A percentile compares a stretch with the other conserved stretches of the same genome.
phyloP scores from a whole-genome alignment of 2,329 filamentous ascomycete genomes.

The Talaromyces sp. region DNA sequence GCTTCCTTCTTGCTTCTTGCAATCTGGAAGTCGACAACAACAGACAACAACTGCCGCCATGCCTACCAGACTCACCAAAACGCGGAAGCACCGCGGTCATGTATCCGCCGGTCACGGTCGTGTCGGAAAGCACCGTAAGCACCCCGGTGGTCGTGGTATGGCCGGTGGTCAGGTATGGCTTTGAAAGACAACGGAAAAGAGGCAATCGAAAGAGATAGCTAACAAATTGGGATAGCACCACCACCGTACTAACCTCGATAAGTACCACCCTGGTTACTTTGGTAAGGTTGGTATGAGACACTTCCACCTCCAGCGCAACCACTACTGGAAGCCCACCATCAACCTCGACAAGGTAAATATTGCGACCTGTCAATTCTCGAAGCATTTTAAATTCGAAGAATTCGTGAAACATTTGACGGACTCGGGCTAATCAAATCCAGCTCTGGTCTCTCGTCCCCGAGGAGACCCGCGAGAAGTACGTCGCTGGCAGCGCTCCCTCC shows the following conservation, averaged over 20 bases:
- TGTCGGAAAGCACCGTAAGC: constrained; percentile 98
- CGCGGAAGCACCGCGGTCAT: constrained; percentile 72
- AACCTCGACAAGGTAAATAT: constrained; percentile 93
- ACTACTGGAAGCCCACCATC: constrained; percentile 98
- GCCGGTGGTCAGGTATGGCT: constrained; percentile 70
- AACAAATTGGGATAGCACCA: constrained; percentile 68
- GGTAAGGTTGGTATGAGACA: constrained; percentile 93
- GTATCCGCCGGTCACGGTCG: constrained; percentile 98
- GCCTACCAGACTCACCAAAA: constrained; percentile 51
- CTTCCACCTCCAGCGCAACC: constrained; percentile 94
- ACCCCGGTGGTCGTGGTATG: constrained; percentile 73
- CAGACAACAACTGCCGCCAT: constrained; percentile 36
- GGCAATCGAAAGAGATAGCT: not conserved
- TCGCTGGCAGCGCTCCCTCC: constrained; percentile 68
- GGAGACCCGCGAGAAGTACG: constrained; percentile 91
- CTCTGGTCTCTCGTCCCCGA: constrained; percentile 92
- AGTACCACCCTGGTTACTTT: constrained; percentile 99
- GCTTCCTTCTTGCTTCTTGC: constrained; percentile 9
- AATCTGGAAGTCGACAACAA: constrained; percentile 20
- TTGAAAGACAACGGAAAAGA: not conserved
- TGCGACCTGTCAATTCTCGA: constrained; percentile 12
- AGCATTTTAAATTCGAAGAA: not conserved
- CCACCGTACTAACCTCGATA: constrained; percentile 88
- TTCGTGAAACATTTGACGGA: not conserved
- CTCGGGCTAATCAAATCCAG: constrained; percentile 44